phyloP scores from a whole-genome alignment of 305 asterid species.

The Rubia peregrina region DNA sequence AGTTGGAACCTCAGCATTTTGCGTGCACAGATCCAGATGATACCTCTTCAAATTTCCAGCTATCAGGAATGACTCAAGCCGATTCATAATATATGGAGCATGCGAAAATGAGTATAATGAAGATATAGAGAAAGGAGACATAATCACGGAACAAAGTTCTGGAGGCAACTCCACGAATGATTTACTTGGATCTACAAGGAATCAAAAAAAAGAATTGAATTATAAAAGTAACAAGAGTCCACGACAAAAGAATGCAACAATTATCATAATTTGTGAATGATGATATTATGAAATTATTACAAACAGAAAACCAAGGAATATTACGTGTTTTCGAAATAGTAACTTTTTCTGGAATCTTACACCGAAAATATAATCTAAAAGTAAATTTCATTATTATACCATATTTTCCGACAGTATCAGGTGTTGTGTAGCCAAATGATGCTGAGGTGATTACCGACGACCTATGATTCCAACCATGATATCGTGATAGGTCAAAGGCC shows the following conservation, averaged over 20 bases:
- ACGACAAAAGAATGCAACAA: background rate
- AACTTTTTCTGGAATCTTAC: background rate
- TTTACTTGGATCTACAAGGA: conserved; percentile 37
- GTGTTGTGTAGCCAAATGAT: too few species aligned
- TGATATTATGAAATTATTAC: background rate
- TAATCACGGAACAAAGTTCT: conserved; percentile 55
- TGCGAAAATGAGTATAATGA: conserved; percentile 55
- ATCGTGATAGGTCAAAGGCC: too few species aligned
- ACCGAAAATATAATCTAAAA: background rate
- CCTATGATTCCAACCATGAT: too few species aligned
- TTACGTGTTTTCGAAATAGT: background rate
- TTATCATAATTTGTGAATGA: background rate
- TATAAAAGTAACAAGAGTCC: conserved; percentile 7
- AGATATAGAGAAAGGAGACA: conserved; percentile 57
- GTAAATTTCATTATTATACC: background rate
- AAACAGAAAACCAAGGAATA: background rate
- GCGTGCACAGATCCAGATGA: conserved; percentile 32
- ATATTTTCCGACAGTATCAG: too few species aligned
- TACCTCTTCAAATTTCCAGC: conserved; percentile 54
- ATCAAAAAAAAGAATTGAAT: background rate
- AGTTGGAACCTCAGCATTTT: conserved; percentile 45
- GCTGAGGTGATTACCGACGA: too few species aligned
- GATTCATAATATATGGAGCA: conserved; percentile 69
- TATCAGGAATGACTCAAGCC: conserved; percentile 64
- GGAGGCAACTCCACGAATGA: conserved; percentile 61